Conservation (phyloP, 2,329 filamentous ascomycete genomes). For the Monilinia polystroma region DNA sequence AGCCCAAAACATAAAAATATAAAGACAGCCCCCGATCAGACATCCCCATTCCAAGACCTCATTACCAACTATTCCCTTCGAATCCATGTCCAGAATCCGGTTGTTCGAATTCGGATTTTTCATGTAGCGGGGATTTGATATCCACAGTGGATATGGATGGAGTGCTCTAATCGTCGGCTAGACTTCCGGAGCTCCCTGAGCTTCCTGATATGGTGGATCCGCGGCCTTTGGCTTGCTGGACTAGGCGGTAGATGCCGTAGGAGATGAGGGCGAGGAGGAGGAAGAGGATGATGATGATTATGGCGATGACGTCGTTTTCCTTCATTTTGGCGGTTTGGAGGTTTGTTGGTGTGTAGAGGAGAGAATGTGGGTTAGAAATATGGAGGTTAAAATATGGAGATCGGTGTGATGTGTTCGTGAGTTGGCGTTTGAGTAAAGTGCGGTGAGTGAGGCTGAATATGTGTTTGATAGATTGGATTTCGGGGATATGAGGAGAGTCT, state of each 20-base stretch:
- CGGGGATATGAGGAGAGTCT: not conserved
- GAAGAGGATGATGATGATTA: conserved; percentile 68
- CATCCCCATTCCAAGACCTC: too few relatives aligned
- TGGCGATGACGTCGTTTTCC: conserved; percentile 65
- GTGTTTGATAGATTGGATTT: not conserved
- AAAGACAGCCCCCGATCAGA: too few relatives aligned
- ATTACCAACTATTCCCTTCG: too few relatives aligned
- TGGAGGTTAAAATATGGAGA: not conserved
- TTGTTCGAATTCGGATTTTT: too few relatives aligned
- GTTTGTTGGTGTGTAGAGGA: conserved; percentile 3
- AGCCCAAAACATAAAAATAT: too few relatives aligned
- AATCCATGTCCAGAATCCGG: too few relatives aligned
- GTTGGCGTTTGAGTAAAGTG: conserved; percentile 17
- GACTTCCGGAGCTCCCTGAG: conserved; percentile 29
- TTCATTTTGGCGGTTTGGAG: conserved; percentile 50
- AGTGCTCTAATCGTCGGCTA: conserved; percentile 34
- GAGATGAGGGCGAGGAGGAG: conserved; percentile 59
- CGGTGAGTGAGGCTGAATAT: conserved; percentile 29
- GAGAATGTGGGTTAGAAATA: not conserved
- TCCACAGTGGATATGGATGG: too few relatives aligned
- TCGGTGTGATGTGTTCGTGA: not conserved
- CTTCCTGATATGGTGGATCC: conserved; percentile 27
- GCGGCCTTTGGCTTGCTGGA: conserved; percentile 47
- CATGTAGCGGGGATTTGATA: too few relatives aligned
- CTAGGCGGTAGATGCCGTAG: conserved; percentile 63